Evolutionary conservation across 345 rosid species (phyloP), one percentile per base, ranked within the genome.

Genomic region (Eutrema heterophyllum): DNA sequence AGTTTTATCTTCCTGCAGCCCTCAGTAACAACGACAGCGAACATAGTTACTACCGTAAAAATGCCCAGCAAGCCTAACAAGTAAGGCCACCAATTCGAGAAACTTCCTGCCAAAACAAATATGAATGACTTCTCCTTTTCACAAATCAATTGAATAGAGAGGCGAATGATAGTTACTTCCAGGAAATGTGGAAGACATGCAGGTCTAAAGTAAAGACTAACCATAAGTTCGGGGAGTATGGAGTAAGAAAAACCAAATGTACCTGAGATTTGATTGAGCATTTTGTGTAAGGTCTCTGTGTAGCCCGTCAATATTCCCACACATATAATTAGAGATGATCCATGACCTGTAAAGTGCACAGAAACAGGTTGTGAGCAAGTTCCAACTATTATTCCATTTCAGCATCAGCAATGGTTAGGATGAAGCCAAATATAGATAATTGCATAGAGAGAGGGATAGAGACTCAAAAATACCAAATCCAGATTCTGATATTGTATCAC

Each of bases 1-100:
- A 94, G 81, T 80, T 94, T 94, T 71, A 94, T 84, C 82, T 94
- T 94, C 86, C 98, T 85, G 88, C 95, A 91, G 73, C 98, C 97
- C 82, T 91, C 96, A 11, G 98, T 91, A 44, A 94, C 91, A 63
- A 94, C 85, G 71, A 89, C 95, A 33, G 98, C 98, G 87, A 88
- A 86, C 98, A 94, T 91, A 29, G 98, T 91, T 63, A 94, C 95
- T 10, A 87, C 27, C 9, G 89, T 88, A 74, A 89, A 94, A 79
- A 86, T 71, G 65, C 90, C 93, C 71, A 91, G 56, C 70, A 91
- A 78, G 4, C 83, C 91, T 53, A 91, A 74, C 75, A 84, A 59
- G 65, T 87, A 93, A 3, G 89, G 98, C 93, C 81, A 89, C 96
- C 89, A 87, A 54, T 75, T 86, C 68, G 77, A 74, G 65, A 84